Evolutionary conservation across 163 green algal species (phyloP).

Genomic region (Chlamydomonas reinhardtii): DNA sequence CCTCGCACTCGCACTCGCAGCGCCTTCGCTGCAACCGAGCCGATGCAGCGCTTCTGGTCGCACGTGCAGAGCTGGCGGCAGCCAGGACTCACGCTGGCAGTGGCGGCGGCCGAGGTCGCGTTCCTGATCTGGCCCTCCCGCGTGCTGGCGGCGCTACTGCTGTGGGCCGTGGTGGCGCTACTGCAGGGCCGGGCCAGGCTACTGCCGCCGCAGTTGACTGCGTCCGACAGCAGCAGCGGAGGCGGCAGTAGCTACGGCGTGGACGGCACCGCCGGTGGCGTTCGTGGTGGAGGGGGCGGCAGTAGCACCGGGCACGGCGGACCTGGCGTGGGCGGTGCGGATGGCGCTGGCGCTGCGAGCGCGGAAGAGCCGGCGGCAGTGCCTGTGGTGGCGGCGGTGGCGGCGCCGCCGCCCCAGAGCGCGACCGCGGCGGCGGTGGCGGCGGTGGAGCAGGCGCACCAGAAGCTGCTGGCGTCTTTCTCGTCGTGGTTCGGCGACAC

Average conservation of each 20-base stretch:
- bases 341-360: too few relatives aligned
- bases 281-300: too few relatives aligned
- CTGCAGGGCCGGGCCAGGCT: neutral
- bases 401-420: too few relatives aligned
- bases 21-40: constrained; percentile 15
- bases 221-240: too few relatives aligned
- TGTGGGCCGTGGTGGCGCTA: neutral
- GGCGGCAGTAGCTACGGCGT: too few relatives aligned
- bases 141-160: constrained; percentile 1
- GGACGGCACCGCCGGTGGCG: too few relatives aligned
- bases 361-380: neutral
- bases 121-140: constrained; percentile 32
- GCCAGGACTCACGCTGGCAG: constrained; percentile 18
- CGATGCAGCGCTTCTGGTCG: constrained; percentile 18
- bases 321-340: too few relatives aligned
- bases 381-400: too few relatives aligned
- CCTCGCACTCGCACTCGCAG: neutral
- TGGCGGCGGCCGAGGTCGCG: constrained; percentile 25
- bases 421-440: neutral
- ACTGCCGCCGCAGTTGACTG: neutral
- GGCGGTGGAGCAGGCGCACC: neutral
- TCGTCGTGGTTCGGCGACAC: too few relatives aligned
- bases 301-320: neutral
- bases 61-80: constrained; percentile 33
- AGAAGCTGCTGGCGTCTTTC: neutral